Evolutionary conservation across 2,329 filamentous ascomycete genomes (phyloP).

Genomic region (Lizonia empirigonia): DNA sequence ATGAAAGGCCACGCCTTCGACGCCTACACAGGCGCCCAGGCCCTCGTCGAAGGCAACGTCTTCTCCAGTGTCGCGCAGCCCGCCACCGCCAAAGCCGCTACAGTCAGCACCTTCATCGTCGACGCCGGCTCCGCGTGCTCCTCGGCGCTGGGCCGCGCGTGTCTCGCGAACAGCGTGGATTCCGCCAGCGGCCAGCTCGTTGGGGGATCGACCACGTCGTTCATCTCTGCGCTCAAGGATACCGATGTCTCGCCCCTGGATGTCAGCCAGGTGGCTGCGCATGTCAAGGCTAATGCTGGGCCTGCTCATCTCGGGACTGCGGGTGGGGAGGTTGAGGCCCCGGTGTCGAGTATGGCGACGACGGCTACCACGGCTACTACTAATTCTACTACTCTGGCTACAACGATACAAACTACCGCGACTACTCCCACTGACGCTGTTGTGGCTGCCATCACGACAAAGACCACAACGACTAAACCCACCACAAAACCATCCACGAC

Average conservation of each 20-base stretch:
- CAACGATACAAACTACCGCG: conserved; percentile 15
- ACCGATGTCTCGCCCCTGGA: conserved; percentile 22
- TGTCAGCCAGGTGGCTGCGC: conserved; percentile 24
- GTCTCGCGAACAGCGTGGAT: conserved; percentile 28
- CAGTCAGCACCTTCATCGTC: conserved; percentile 34
- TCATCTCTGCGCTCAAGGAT: conserved; percentile 21
- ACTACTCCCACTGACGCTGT: conserved; percentile 10
- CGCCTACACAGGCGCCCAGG: conserved; percentile 7
- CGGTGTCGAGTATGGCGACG: too few relatives aligned
- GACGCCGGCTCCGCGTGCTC: conserved; percentile 32
- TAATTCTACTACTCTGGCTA: too few relatives aligned
- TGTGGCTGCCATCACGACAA: too few relatives aligned
- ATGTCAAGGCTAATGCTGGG: conserved; percentile 24
- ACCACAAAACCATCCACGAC: too few relatives aligned
- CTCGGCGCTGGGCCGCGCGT: conserved; percentile 24
- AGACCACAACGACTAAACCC: too few relatives aligned
- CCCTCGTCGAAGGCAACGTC: conserved; percentile 25
- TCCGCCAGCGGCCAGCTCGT: conserved; percentile 25
- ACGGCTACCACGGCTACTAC: conserved; percentile 15
- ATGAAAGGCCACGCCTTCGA: conserved; percentile 23
- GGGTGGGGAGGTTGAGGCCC: neutral
- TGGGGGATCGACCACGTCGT: conserved; percentile 16
- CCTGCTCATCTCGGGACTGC: conserved; percentile 22
- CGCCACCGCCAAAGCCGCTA: conserved; percentile 40
- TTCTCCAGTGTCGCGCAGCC: conserved; percentile 40